A percentile compares a stretch with the other conserved stretches of the same genome.
phyloP scores from a whole-genome alignment of 805 yeast genomes.

The Kurtzmaniella cleridarum region DNA sequence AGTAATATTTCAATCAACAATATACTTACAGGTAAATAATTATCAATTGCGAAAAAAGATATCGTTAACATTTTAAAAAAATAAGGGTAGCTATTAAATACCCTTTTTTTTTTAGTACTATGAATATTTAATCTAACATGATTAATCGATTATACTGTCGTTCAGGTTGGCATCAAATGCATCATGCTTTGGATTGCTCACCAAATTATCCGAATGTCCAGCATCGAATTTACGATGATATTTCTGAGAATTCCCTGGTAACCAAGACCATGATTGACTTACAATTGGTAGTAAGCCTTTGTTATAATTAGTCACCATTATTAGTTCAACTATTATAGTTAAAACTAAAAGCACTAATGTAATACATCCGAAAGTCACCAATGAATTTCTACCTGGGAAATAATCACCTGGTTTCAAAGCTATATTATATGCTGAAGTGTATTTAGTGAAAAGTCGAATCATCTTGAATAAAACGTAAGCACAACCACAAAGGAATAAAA shows the following conservation, averaged over 20 bases:
- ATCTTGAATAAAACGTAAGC: slow-evolving; percentile 45
- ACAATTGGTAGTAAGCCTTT: slow-evolving; percentile 17
- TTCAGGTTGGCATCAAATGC: too few species aligned
- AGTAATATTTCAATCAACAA: too few species aligned
- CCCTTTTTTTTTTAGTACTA: too few species aligned
- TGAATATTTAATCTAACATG: too few species aligned
- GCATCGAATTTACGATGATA: background rate
- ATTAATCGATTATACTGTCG: too few species aligned
- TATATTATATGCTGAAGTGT: slow-evolving; percentile 28
- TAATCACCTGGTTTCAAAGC: slow-evolving; percentile 26
- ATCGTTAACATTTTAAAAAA: too few species aligned
- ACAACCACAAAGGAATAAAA: slow-evolving; percentile 32
- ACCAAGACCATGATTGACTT: slow-evolving; percentile 6
- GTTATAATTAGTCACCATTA: slow-evolving; percentile 11
- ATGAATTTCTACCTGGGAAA: slow-evolving; percentile 42
- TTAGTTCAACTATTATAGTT: slow-evolving; percentile 20
- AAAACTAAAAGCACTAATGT: slow-evolving; percentile 33
- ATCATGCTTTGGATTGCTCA: too few species aligned
- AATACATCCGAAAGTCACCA: slow-evolving; percentile 40
- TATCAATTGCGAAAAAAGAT: too few species aligned
- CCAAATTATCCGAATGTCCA: too few species aligned
- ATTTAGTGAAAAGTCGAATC: slow-evolving; percentile 39
- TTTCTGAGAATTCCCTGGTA: slow-evolving; percentile 3
- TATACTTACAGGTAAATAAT: too few species aligned
- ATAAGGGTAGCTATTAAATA: too few species aligned